Evolutionary conservation across 1,284 basidiomycete genomes (phyloP).

Genomic region (Cryptococcus sp.): DNA sequence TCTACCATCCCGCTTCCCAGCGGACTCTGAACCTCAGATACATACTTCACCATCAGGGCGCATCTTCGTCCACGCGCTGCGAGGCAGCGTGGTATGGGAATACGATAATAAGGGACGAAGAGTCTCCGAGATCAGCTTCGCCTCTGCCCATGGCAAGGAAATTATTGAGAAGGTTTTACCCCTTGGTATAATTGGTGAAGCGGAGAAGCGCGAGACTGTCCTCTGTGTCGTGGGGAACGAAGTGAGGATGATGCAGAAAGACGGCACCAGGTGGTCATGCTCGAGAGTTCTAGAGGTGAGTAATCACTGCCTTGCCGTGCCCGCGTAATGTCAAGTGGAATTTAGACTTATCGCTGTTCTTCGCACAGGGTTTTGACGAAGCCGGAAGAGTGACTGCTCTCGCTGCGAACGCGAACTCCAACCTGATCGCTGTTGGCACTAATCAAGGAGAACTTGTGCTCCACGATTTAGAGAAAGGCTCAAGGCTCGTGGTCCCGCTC

Average conservation of each 20-base stretch:
- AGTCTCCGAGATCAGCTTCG: constrained; percentile 17
- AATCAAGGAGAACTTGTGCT: neutral
- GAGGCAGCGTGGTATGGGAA: constrained; percentile 20
- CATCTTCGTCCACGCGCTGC: constrained; percentile 16
- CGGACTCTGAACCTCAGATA: neutral
- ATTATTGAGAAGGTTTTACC: neutral
- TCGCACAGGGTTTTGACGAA: neutral
- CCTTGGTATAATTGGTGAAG: constrained; percentile 3
- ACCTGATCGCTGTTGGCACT: neutral
- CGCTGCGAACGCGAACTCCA: neutral
- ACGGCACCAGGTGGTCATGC: constrained; percentile 5
- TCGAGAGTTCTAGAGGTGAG: constrained; percentile 9
- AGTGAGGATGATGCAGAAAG: constrained; percentile 3
- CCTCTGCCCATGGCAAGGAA: neutral
- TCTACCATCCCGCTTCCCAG: constrained; percentile 23
- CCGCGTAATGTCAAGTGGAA: neutral
- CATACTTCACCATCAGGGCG: constrained; percentile 11
- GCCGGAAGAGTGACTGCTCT: neutral
- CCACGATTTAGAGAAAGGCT: neutral
- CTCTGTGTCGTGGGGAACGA: neutral
- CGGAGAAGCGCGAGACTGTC: constrained; percentile 5
- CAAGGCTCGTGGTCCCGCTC: neutral
- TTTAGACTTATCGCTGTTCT: neutral
- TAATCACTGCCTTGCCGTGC: too few relatives aligned
- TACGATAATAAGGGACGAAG: constrained; percentile 26